phyloP scores from a whole-genome alignment of 805 yeast species.

The Candida schatavii region DNA sequence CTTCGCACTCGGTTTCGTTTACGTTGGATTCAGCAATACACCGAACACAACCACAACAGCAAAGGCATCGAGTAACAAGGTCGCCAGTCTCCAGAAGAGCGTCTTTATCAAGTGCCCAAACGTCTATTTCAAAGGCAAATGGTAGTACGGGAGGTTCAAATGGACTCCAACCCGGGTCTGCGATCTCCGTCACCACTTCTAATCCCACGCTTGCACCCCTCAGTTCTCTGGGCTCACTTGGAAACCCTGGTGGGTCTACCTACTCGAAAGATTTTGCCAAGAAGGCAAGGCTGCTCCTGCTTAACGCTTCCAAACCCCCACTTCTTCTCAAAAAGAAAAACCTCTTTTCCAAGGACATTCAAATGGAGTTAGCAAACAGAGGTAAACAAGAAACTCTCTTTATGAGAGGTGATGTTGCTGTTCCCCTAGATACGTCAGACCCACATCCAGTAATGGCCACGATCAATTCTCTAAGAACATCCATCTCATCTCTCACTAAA shows the following conservation, averaged over 20 bases:
- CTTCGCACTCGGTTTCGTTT: too few species aligned
- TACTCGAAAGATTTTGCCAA: constrained; percentile 7
- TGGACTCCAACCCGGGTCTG: neutral
- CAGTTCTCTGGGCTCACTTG: too few species aligned
- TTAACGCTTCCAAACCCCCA: constrained; percentile 19
- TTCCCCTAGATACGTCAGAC: neutral
- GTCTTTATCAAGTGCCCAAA: neutral
- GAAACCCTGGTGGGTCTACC: neutral
- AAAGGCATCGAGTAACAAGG: too few species aligned
- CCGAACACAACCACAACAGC: too few species aligned
- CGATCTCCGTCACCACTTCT: neutral
- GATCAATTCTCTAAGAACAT: neutral
- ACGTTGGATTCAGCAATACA: too few species aligned
- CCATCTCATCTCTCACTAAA: neutral
- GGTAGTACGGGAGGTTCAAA: neutral
- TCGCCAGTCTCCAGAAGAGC: neutral
- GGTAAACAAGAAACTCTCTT: neutral
- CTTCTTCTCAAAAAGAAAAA: constrained; percentile 27
- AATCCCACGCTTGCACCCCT: neutral
- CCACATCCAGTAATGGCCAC: neutral
- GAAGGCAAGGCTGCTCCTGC: constrained; percentile 11
- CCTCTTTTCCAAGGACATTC: constrained; percentile 37
- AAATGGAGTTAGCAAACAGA: constrained; percentile 28
- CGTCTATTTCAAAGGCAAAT: neutral
- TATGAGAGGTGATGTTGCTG: neutral